Percentiles rank a stretch among this genome's conserved stretches.
phyloP scores from a whole-genome alignment of 495 filamentous ascomycete genomes.

The Talaromyces adpressus region DNA sequence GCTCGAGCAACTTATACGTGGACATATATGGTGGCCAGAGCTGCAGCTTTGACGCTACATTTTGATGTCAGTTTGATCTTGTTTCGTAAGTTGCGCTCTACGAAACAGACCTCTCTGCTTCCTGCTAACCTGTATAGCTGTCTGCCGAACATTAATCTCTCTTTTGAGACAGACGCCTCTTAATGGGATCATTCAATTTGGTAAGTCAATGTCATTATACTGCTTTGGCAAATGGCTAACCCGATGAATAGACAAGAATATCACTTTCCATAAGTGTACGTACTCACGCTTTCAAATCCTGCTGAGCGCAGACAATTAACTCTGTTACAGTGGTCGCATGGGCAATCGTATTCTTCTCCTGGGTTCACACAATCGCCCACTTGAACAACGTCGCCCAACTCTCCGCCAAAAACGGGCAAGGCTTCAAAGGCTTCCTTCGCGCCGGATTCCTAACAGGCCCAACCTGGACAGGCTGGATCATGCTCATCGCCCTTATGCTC shows the following conservation, averaged over 20 bases:
- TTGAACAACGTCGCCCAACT: constrained; percentile 76
- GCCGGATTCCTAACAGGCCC: constrained; percentile 67
- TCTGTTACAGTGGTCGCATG: constrained; percentile 51
- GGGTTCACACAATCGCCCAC: constrained; percentile 73
- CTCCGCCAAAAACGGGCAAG: constrained; percentile 60
- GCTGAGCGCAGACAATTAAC: not conserved
- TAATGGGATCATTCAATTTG: constrained; percentile 71
- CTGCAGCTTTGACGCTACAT: constrained; percentile 64
- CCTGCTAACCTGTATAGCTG: constrained; percentile 30
- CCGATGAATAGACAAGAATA: constrained; percentile 56
- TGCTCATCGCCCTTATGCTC: constrained; percentile 60
- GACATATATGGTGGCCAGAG: constrained; percentile 64
- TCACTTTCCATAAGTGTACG: constrained; percentile 66
- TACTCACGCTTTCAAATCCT: not conserved
- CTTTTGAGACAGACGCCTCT: constrained; percentile 66
- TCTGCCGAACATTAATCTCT: constrained; percentile 73
- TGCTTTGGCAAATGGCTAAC: constrained; percentile 9
- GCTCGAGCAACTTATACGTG: constrained; percentile 58
- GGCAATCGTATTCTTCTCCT: constrained; percentile 76
- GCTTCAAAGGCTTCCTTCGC: constrained; percentile 62
- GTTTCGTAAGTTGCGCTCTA: constrained; percentile 53
- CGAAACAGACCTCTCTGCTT: no score
- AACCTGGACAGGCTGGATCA: constrained; percentile 74
- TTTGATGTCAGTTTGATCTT: constrained; percentile 69
- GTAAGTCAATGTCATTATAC: constrained; percentile 15